These are phyloP conservation scores for Meira miltonrushii DNA, from an alignment of 1,284 basidiomycete genomes.

Conservation along the genomic window DNA sequence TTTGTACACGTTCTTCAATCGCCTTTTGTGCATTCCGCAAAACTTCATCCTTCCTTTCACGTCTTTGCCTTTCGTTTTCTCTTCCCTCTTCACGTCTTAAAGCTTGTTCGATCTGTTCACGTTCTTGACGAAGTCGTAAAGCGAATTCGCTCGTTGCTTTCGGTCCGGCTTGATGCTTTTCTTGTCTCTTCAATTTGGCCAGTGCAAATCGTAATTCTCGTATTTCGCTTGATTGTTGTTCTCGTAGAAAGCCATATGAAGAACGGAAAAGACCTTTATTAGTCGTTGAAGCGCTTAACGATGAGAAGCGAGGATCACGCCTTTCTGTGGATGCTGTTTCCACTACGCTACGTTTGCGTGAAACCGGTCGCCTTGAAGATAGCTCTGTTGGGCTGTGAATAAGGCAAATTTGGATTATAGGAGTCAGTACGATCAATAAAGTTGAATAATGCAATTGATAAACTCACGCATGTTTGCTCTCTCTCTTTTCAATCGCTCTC, in stretches of 20 bases:
- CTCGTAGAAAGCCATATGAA: constrained; percentile 74
- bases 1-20: constrained; percentile 43
- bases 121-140: constrained; percentile 60
- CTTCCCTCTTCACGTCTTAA: constrained; percentile 70
- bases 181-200: constrained; percentile 67
- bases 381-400: constrained; percentile 68
- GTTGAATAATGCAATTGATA: not conserved
- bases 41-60: constrained; percentile 57
- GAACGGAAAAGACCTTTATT: constrained; percentile 66
- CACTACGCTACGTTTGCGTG: constrained; percentile 69
- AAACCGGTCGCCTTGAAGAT: constrained; percentile 79
- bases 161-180: constrained; percentile 62
- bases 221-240: constrained; percentile 67
- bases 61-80: constrained; percentile 63
- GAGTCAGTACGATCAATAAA: constrained; percentile 1
- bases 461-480: constrained; percentile 82
- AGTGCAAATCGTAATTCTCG: constrained; percentile 64
- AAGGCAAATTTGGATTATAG: not conserved
- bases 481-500: constrained; percentile 58
- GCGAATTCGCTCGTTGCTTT: constrained; percentile 60
- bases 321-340: constrained; percentile 68
- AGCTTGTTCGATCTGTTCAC: constrained; percentile 69
- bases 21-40: constrained; percentile 58
- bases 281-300: constrained; percentile 66
- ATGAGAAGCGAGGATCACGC: constrained; percentile 84